These are phyloP conservation scores for Alternaria arbusti DNA, from an alignment of 2,329 filamentous ascomycete species.

Conservation along the genomic window DNA sequence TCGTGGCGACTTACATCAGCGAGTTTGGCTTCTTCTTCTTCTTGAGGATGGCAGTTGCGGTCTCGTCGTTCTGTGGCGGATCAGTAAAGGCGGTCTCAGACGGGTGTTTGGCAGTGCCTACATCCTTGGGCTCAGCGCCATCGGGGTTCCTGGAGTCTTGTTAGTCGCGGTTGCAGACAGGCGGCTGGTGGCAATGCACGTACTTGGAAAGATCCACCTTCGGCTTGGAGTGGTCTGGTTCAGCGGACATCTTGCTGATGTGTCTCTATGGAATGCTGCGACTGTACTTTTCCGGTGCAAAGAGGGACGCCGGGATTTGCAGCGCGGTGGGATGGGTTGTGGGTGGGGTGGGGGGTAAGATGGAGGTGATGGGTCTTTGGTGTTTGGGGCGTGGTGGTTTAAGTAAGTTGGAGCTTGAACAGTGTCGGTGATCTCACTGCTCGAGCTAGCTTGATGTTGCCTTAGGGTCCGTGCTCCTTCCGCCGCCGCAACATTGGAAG, in stretches of 20 bases:
- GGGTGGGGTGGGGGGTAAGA: constrained; percentile 31
- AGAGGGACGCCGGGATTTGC: constrained; percentile 21
- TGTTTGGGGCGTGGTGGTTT: constrained; percentile 41
- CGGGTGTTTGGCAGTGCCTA: constrained; percentile 50
- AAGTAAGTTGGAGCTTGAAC: constrained; percentile 40
- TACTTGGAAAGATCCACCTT: constrained; percentile 58
- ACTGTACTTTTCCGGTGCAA: constrained; percentile 10
- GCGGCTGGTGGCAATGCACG: constrained; percentile 36
- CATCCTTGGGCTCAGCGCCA: constrained; percentile 83
- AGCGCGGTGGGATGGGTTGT: constrained; percentile 22
- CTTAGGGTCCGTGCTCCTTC: constrained; percentile 30
- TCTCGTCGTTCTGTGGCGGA: constrained; percentile 76
- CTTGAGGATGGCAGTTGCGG: constrained; percentile 94
- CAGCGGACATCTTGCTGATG: constrained; percentile 55
- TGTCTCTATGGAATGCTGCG: constrained; percentile 26
- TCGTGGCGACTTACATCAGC: constrained; percentile 73
- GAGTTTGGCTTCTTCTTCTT: constrained; percentile 99
- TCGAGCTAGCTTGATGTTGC: constrained; percentile 32
- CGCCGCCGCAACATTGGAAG: constrained; percentile 39
- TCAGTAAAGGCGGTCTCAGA: constrained; percentile 36
- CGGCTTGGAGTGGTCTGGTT: constrained; percentile 56
- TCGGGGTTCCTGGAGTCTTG: constrained; percentile 76
- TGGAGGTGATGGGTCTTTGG: constrained; percentile 30
- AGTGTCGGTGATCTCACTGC: constrained; percentile 37
- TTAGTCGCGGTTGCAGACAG: constrained; percentile 49